Conservation (phyloP, 495 filamentous ascomycete genomes). For the Annulohypoxylon maeteangense region DNA sequence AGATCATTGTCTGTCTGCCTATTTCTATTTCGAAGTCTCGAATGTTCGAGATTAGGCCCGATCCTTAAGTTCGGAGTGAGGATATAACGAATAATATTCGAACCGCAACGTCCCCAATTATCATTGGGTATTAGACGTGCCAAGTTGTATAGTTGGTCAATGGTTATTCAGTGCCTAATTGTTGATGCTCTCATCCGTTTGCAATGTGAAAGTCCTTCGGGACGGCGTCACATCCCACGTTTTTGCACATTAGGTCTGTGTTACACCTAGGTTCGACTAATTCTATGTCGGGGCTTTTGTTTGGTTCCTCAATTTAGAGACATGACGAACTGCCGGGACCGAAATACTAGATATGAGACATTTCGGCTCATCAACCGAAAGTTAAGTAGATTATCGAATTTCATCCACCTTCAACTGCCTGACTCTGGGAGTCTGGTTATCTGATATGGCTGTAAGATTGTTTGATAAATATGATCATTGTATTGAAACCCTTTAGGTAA, state of each 20-base stretch:
- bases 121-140: not conserved
- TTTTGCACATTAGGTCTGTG: not conserved
- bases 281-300: not conserved
- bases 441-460: not conserved
- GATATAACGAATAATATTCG: not conserved
- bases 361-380: conserved; percentile 29
- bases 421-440: not conserved
- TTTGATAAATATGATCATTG: not conserved
- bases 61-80: not conserved
- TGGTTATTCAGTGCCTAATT: not conserved
- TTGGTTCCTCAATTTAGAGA: not conserved
- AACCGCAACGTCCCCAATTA: not conserved
- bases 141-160: not conserved
- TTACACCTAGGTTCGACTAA: not conserved
- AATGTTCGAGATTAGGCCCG: not conserved
- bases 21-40: not conserved
- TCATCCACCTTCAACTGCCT: not conserved
- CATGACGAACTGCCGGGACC: conserved; percentile 5
- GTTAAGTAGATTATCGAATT: not conserved
- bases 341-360: conserved; percentile 18
- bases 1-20: not conserved
- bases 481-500: not conserved
- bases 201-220: not conserved
- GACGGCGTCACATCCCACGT: not conserved
- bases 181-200: not conserved